A percentile compares a stretch with the other conserved stretches of the same genome.
Evolutionary conservation across 805 yeast genomes (phyloP).

Genomic region (Candida pseudoglaebosa): DNA sequence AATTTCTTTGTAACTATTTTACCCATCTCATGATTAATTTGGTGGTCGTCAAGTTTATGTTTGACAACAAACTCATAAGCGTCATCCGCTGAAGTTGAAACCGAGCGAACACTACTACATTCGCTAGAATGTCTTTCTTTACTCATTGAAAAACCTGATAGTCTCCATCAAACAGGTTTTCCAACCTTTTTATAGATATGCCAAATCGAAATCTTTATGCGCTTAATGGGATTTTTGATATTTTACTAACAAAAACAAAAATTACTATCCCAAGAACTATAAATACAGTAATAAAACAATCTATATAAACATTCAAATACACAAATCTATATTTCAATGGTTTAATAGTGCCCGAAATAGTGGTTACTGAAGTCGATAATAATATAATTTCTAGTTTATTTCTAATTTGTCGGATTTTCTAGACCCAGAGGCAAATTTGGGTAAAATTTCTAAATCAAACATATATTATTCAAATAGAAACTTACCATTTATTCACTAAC

Average conservation of each 20-base stretch:
- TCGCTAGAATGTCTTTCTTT: background rate
- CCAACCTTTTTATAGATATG: background rate
- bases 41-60: background rate
- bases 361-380: too few relatives aligned
- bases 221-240: background rate
- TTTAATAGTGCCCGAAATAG: too few relatives aligned
- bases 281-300: too few relatives aligned
- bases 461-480: too few relatives aligned
- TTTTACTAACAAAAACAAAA: background rate
- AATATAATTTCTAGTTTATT: too few relatives aligned
- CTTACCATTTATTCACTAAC: too few relatives aligned
- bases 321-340: too few relatives aligned
- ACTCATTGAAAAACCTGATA: background rate
- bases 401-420: too few relatives aligned
- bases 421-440: too few relatives aligned
- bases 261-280: background rate
- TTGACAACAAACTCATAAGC: slow-evolving; percentile 7
- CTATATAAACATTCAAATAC: too few relatives aligned
- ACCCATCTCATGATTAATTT: background rate
- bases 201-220: background rate
- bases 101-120: background rate
- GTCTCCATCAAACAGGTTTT: too few relatives aligned
- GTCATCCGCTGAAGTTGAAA: slow-evolving; percentile 1
- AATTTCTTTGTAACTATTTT: slow-evolving; percentile 28
- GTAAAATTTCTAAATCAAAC: too few relatives aligned